phyloP scores from a whole-genome alignment of 305 asterid species.

The Solanum aculeatissimum region DNA sequence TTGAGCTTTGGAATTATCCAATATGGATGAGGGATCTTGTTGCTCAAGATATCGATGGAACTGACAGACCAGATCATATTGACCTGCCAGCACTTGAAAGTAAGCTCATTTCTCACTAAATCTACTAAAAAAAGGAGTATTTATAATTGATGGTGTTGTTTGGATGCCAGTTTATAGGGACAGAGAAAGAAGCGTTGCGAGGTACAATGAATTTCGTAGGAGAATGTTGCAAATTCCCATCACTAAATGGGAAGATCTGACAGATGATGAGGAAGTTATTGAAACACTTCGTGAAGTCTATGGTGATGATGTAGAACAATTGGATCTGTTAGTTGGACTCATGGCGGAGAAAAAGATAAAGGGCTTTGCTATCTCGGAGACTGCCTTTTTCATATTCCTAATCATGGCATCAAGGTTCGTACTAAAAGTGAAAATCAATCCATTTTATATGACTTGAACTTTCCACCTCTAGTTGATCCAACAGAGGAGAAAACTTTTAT shows the following conservation, averaged over 20 bases:
- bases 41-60: conserved; percentile 33
- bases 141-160: not conserved
- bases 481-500: not conserved
- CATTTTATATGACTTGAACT: not conserved
- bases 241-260: conserved; percentile 52
- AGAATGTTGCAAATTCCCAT: conserved; percentile 38
- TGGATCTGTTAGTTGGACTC: conserved; percentile 43
- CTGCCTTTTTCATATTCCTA: conserved; percentile 45
- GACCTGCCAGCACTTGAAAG: conserved; percentile 55
- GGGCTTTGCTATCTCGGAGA: conserved; percentile 59
- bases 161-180: conserved; percentile 41
- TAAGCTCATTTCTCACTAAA: not conserved
- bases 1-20: conserved; percentile 59
- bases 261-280: conserved; percentile 31
- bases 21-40: conserved; percentile 32
- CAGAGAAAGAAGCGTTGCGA: conserved; percentile 44
- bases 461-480: not conserved
- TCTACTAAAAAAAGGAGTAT: not conserved
- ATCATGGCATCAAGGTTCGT: conserved; percentile 48
- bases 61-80: conserved; percentile 28
- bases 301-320: conserved; percentile 39
- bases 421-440: not conserved
- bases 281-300: conserved; percentile 29
- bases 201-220: conserved; percentile 52
- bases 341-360: conserved; percentile 46